Base-by-base conservation (phyloP, 371 early-diverging fungal species). In the Circinella umbellata region DNA sequence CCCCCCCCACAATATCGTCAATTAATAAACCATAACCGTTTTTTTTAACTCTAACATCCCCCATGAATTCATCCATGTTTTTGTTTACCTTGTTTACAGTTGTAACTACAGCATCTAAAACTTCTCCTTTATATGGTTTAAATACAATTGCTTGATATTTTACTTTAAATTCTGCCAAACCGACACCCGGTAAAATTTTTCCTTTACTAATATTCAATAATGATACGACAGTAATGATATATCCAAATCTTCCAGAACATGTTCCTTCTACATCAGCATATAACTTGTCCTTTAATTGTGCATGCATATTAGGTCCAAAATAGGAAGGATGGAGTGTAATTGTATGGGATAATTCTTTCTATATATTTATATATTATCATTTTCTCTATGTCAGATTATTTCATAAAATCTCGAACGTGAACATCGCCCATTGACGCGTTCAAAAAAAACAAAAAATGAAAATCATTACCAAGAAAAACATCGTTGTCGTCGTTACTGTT, bases 121-220 rank as follows among this genome's bases (percentile, higher is more conserved):
- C 99, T 83, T 99, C 96, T 60, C 95, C 94, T 72, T 95, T 98
- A 82, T 95, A 97, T 20, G 99, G 99, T 76, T 96, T 98, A 73
- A 99, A 95, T 6, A 99, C 95, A 70, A 99, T 92, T 8, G 99
- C 99, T 71, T 93, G 93, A 82, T 99, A 99, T 46, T 89, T 85
- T 15, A 99, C 93, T 46, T 86, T 86, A 81, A 97, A 99, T 79
- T 98, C 96, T 34, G 98, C 99, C 62, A 90, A 83, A 3, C 99
- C 99, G 15, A 89, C 87, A 7, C 93, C 92, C 11, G 93, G 90
- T 63, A 96, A 85, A 38, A 99, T 87, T 64, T 94, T 93, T 42
- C 98, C 98, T 70, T 86, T 91, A 37, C 94, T 90, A 66, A 95
- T 90, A 48, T 89, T 89, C 14, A 69, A 57, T 14, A 98, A 78